Conservation (phyloP, 805 yeast genomes). For the Huiozyma sinensis region DNA sequence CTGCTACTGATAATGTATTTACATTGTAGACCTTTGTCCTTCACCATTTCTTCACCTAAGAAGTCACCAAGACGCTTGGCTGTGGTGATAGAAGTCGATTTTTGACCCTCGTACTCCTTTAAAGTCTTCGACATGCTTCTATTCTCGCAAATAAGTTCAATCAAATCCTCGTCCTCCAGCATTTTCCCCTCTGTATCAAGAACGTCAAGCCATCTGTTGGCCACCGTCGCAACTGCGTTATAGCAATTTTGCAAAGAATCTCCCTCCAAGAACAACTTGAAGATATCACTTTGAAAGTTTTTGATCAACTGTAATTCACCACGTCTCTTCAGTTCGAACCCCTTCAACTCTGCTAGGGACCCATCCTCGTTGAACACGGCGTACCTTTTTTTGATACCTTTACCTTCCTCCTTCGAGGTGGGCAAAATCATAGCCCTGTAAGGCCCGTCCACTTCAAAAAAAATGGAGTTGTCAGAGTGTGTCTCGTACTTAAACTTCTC, state of each 20-base stretch:
- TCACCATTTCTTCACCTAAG: slow-evolving; percentile 91
- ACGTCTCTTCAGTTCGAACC: slow-evolving; percentile 91
- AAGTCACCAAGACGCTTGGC: slow-evolving; percentile 90
- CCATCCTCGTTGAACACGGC: slow-evolving; percentile 97
- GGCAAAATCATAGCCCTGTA: slow-evolving; percentile 96
- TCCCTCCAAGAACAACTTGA: slow-evolving; percentile 85
- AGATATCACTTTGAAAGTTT: slow-evolving; percentile 89
- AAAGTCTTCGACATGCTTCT: slow-evolving; percentile 89
- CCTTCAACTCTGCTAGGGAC: slow-evolving; percentile 86
- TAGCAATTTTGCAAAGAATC: slow-evolving; percentile 69
- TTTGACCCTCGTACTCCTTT: slow-evolving; percentile 80
- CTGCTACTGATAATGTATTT: slow-evolving; percentile 80
- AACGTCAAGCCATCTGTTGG: slow-evolving; percentile 93
- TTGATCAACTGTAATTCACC: slow-evolving; percentile 92
- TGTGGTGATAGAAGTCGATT: slow-evolving; percentile 91
- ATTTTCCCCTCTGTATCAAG: slow-evolving; percentile 76
- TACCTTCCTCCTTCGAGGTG: slow-evolving; percentile 94
- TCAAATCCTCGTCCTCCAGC: slow-evolving; percentile 87
- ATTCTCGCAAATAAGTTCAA: slow-evolving; percentile 91
- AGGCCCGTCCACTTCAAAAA: slow-evolving; percentile 98
- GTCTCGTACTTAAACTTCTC: slow-evolving; percentile 59
- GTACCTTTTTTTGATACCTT: slow-evolving; percentile 89
- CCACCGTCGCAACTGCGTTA: slow-evolving; percentile 80
- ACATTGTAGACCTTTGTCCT: slow-evolving; percentile 92
- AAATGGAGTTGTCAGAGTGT: slow-evolving; percentile 82